A percentile compares a stretch with the other conserved stretches of the same genome.
Evolutionary conservation across 2,329 filamentous ascomycete genomes (phyloP).

Genomic region (Fusarium citri): DNA sequence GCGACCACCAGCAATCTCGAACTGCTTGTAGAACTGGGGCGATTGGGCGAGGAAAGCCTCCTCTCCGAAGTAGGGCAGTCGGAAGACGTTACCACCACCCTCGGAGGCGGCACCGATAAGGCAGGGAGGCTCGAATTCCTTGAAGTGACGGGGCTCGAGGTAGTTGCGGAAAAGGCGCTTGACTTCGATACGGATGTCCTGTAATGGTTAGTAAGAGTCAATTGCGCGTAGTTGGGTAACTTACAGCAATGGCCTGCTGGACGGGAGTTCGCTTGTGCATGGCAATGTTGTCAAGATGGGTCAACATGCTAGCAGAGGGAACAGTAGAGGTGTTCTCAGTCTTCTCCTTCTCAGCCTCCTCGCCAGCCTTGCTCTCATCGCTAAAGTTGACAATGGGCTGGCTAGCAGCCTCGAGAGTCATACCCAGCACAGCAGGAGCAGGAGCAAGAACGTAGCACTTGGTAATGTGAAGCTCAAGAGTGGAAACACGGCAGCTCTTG

Average conservation of each 20-base stretch:
- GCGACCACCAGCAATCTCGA: conserved; percentile 82
- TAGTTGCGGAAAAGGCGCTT: conserved; percentile 62
- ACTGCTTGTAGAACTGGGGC: conserved; percentile 89
- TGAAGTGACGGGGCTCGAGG: conserved; percentile 61
- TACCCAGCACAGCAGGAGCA: conserved; percentile 67
- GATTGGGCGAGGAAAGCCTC: conserved; percentile 84
- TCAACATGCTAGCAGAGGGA: conserved; percentile 82
- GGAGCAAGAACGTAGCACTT: conserved; percentile 84
- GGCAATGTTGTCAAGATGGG: conserved; percentile 89
- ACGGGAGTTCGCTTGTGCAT: conserved; percentile 93
- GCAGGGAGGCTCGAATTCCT: conserved; percentile 85
- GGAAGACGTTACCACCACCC: conserved; percentile 92
- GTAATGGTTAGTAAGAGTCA: not conserved
- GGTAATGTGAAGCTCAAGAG: conserved; percentile 87
- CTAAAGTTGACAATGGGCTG: conserved; percentile 68
- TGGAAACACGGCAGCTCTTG: conserved; percentile 84
- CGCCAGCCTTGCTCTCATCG: conserved; percentile 63
- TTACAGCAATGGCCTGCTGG: conserved; percentile 80
- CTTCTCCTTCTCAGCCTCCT: conserved; percentile 59
- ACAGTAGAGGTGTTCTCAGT: conserved; percentile 56
- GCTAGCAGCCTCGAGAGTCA: conserved; percentile 68
- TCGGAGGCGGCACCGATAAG: conserved; percentile 91
- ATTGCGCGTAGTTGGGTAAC: not conserved
- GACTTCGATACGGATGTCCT: conserved; percentile 20
- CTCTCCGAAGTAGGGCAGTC: conserved; percentile 88